phyloP scores from a whole-genome alignment of 768 basidiomycete species.

The Boletus rex-veris region DNA sequence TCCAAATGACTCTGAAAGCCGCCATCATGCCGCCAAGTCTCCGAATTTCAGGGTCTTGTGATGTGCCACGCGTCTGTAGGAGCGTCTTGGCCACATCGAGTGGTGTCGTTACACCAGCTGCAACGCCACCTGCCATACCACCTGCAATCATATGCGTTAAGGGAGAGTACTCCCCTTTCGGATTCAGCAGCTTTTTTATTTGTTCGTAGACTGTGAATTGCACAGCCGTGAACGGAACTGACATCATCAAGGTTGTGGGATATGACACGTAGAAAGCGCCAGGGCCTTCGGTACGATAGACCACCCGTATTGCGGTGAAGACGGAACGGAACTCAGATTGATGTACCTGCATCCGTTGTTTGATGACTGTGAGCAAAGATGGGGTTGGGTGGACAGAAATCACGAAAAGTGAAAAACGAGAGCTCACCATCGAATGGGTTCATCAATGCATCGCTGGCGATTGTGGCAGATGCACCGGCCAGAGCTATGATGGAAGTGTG shows the following conservation, averaged over 20 bases:
- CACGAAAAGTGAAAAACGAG: neutral
- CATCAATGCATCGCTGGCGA: slow-evolving; percentile 96
- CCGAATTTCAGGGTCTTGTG: slow-evolving; percentile 81
- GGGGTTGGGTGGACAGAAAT: slow-evolving; percentile 10
- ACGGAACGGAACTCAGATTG: slow-evolving; percentile 89
- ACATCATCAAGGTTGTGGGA: slow-evolving; percentile 95
- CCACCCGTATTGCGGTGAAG: slow-evolving; percentile 76
- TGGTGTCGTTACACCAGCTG: slow-evolving; percentile 93
- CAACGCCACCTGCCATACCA: slow-evolving; percentile 88
- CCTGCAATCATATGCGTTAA: slow-evolving; percentile 88
- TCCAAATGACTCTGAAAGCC: slow-evolving; percentile 86
- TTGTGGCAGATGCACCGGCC: slow-evolving; percentile 92
- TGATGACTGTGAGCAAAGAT: slow-evolving; percentile 70
- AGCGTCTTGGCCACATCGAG: slow-evolving; percentile 98
- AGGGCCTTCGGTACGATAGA: slow-evolving; percentile 84
- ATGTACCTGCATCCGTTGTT: slow-evolving; percentile 99
- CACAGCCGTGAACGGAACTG: slow-evolving; percentile 96
- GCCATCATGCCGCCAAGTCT: slow-evolving; percentile 80
- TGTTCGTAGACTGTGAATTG: slow-evolving; percentile 98
- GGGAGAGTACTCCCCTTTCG: slow-evolving; percentile 86
- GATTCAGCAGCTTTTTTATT: slow-evolving; percentile 82
- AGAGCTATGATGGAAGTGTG: slow-evolving; percentile 52
- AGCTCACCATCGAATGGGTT: slow-evolving; percentile 96
- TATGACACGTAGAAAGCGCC: slow-evolving; percentile 97
- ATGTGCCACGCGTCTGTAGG: slow-evolving; percentile 91